phyloP scores from a whole-genome alignment of 2,329 filamentous ascomycete genomes.

The Furcasterigmium furcatum region DNA sequence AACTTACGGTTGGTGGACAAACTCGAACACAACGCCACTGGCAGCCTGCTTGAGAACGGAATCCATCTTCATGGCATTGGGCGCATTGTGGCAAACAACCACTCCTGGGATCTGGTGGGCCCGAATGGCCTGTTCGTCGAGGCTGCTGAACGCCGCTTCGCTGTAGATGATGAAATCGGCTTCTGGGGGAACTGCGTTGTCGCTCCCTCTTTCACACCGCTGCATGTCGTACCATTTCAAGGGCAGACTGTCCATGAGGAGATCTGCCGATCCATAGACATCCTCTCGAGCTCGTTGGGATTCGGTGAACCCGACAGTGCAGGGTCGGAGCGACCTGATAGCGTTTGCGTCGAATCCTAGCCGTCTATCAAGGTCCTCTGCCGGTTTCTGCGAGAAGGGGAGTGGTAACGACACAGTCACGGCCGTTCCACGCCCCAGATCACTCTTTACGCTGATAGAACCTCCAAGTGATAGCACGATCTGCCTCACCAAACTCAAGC shows the following conservation, averaged over 20 bases:
- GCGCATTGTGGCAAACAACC: constrained; percentile 14
- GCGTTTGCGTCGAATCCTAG: constrained; percentile 5
- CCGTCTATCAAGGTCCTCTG: neutral
- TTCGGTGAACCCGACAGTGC: constrained; percentile 9
- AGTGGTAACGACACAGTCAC: constrained; percentile 44
- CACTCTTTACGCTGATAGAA: constrained; percentile 50
- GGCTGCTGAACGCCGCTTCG: constrained; percentile 17
- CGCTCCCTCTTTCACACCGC: constrained; percentile 11
- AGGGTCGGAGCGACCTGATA: constrained; percentile 2
- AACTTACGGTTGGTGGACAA: constrained; percentile 16
- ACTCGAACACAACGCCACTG: constrained; percentile 11
- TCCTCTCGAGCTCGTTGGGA: constrained; percentile 11
- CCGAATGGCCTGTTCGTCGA: constrained; percentile 12
- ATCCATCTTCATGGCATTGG: constrained; percentile 11
- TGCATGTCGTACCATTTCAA: constrained; percentile 30
- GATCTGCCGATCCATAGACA: constrained; percentile 14
- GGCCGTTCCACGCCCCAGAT: constrained; percentile 48
- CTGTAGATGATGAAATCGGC: constrained; percentile 21
- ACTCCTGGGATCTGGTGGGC: constrained; percentile 10
- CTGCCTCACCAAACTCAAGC: constrained; percentile 55
- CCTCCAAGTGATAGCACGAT: constrained; percentile 56
- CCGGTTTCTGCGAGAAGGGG: constrained; percentile 6
- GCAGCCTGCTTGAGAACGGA: constrained; percentile 6
- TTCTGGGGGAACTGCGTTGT: neutral
- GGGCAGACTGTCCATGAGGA: constrained; percentile 11